These are phyloP conservation scores for Bryoglossum gracile DNA, from an alignment of 495 filamentous ascomycete genomes.

Conservation along the genomic window DNA sequence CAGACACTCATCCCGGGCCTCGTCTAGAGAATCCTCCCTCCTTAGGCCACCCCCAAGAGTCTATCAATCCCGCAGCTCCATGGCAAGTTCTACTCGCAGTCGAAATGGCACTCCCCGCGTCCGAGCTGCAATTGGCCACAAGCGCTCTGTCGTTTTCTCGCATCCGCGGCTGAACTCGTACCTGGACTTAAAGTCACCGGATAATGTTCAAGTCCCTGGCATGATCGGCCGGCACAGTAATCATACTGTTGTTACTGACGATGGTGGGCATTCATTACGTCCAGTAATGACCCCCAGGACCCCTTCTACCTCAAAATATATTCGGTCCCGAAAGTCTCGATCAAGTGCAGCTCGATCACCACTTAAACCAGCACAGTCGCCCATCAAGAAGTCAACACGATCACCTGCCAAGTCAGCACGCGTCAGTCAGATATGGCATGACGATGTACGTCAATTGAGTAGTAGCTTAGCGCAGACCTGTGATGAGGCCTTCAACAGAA, in stretches of 20 bases:
- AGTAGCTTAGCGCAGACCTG: slow-evolving; percentile 23
- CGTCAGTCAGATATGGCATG: no score
- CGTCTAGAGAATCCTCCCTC: slow-evolving; percentile 19
- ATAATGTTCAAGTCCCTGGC: slow-evolving; percentile 10
- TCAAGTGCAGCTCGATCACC: slow-evolving; percentile 3
- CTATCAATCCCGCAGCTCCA: slow-evolving; percentile 37
- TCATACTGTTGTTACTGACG: slow-evolving; percentile 20
- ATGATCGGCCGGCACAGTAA: slow-evolving; percentile 17
- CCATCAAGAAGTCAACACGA: slow-evolving; percentile 38
- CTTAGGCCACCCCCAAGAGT: slow-evolving; percentile 20
- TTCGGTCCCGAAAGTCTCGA: slow-evolving; percentile 24
- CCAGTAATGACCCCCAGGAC: neutral
- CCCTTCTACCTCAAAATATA: slow-evolving; percentile 16
- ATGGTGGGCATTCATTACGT: slow-evolving; percentile 12
- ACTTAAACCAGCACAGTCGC: slow-evolving; percentile 1
- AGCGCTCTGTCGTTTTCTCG: slow-evolving; percentile 74
- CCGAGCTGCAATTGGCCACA: slow-evolving; percentile 55
- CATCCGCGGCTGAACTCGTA: slow-evolving; percentile 28
- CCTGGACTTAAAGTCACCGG: neutral
- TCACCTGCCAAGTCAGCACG: slow-evolving; percentile 43
- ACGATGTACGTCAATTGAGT: slow-evolving; percentile 72
- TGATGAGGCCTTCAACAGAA: slow-evolving; percentile 27
- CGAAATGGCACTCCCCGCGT: slow-evolving; percentile 39
- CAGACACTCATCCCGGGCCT: slow-evolving; percentile 1
- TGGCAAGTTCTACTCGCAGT: slow-evolving; percentile 56